Percentiles rank a stretch among this genome's conserved stretches.
Conservation (phyloP, 805 yeast species). For the Ogataea sp. region DNA sequence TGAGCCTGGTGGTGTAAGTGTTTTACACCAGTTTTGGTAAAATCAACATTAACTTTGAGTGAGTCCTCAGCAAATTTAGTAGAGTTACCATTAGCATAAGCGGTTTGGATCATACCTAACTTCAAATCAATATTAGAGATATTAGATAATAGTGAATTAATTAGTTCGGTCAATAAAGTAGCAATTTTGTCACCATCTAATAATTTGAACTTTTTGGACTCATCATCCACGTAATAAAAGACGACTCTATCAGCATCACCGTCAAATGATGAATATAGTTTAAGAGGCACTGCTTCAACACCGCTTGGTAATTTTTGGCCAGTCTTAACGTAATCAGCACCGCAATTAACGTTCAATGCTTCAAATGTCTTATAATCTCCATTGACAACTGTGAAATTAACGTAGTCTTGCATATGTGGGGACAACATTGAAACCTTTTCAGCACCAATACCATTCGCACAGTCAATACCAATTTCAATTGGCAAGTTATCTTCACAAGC, state of each 20-base stretch:
- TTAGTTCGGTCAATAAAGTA: slow-evolving; percentile 67
- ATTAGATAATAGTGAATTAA: slow-evolving; percentile 38
- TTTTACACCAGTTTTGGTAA: slow-evolving; percentile 95
- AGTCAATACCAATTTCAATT: slow-evolving; percentile 61
- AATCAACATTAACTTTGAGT: slow-evolving; percentile 68
- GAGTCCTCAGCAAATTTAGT: slow-evolving; percentile 57
- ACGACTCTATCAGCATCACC: slow-evolving; percentile 97
- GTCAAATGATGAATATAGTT: slow-evolving; percentile 77
- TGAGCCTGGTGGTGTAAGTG: slow-evolving; percentile 90
- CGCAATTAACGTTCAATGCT: slow-evolving; percentile 69
- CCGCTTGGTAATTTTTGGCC: slow-evolving; percentile 70
- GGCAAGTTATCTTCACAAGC: slow-evolving; percentile 9
- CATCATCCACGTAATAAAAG: slow-evolving; percentile 49
- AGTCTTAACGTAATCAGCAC: slow-evolving; percentile 94
- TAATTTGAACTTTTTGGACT: slow-evolving; percentile 38
- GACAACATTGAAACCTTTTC: slow-evolving; percentile 49
- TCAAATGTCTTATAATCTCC: slow-evolving; percentile 44
- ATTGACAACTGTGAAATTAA: slow-evolving; percentile 44
- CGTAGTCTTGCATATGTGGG: slow-evolving; percentile 28
- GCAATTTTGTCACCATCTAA: slow-evolving; percentile 95
- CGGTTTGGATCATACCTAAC: slow-evolving; percentile 92
- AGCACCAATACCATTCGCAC: slow-evolving; percentile 97
- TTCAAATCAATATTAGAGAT: slow-evolving; percentile 31
- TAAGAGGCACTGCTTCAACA: slow-evolving; percentile 38
- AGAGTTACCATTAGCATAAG: slow-evolving; percentile 94